Base-by-base conservation (phyloP, 768 basidiomycete genomes). In the Pleurotus ostreatus region DNA sequence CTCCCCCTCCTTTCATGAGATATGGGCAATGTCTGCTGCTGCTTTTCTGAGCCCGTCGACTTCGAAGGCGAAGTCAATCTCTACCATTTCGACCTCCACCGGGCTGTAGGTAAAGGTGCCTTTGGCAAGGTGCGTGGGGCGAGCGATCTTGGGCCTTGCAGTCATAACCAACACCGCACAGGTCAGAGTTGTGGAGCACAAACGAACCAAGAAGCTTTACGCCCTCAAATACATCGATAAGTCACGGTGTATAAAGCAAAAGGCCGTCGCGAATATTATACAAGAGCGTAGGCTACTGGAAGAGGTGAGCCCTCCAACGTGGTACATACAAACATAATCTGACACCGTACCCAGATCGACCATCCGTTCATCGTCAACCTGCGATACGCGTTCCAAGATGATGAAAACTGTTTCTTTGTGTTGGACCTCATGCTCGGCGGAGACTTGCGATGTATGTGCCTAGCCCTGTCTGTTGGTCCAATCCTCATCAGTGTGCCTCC, bases 161-260 rank as follows among this genome's bases (percentile, higher is more conserved):
- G 59, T 25, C 40, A 60, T 45, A 13, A 47, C 40, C 55, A 54
- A 46, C 48, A 58, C 56, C 49, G 45, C 45, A 38, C 64, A 96
- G 94, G 95, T 98, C 69, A 85, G 95, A 66, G 94, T 98, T 46
- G 93, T 98, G 59, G 94, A 98, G 70, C 94, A 97, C 76, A 97
- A 96, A 70, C 85, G 87, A 66, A 84, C 91, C 2, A 94, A 94
- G 68, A 84, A 92, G 63, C 79, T 98, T 1, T 97, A 92, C 67
- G 95, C 95, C 18, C 85, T 98, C 73, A 98, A 98, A 68, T 98
- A 98, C 75, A 94, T 98, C 75, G 95, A 98, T 72, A 98, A 98
- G 72, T 80, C 91, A 46, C 86, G 85, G 66, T 92, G 94, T 70
- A 86, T 94, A 58, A 86, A 86, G 67, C 92, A 94, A 75, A 92